phyloP scores from a whole-genome alignment of 257 asterid species.

The Voacanga thouarsii region DNA sequence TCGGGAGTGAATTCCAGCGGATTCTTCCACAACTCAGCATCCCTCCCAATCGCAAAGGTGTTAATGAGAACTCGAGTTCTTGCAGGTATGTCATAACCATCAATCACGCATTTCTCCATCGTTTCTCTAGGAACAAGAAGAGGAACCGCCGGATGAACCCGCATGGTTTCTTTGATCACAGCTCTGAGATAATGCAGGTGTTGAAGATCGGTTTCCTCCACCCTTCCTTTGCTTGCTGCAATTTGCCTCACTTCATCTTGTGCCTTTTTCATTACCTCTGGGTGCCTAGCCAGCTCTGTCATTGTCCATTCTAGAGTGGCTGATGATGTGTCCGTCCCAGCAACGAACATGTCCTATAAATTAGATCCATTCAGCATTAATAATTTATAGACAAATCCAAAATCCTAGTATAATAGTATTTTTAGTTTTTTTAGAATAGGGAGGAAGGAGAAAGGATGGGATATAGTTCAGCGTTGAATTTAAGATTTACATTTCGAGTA shows the following conservation, averaged over 20 bases:
- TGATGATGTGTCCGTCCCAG: slow-evolving; percentile 41
- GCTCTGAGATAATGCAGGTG: slow-evolving; percentile 29
- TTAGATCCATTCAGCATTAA: too few relatives aligned
- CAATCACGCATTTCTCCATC: slow-evolving; percentile 26
- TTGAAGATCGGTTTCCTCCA: slow-evolving; percentile 32
- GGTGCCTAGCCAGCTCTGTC: slow-evolving; percentile 37
- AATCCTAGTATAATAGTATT: too few relatives aligned
- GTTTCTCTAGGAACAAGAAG: slow-evolving; percentile 39
- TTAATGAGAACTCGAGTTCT: slow-evolving; percentile 29
- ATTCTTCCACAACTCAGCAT: slow-evolving; percentile 22
- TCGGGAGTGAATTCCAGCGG: slow-evolving; percentile 29
- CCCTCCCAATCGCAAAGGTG: slow-evolving; percentile 35
- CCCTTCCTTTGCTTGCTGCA: slow-evolving; percentile 18
- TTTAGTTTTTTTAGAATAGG: too few relatives aligned
- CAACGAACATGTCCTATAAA: slow-evolving; percentile 38
- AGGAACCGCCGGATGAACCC: slow-evolving; percentile 35
- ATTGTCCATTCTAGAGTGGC: slow-evolving; percentile 39
- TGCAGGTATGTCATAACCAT: slow-evolving; percentile 24
- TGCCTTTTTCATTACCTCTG: slow-evolving; percentile 22
- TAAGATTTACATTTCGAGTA: too few relatives aligned
- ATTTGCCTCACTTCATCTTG: slow-evolving; percentile 32
- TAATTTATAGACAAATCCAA: too few relatives aligned
- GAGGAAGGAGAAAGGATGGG: too few relatives aligned
- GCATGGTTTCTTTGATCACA: slow-evolving; percentile 35
- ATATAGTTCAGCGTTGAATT: too few relatives aligned